Percentiles rank a stretch among this genome's conserved stretches.
These are phyloP conservation scores for Barbarea vulgaris DNA, from an alignment of 345 rosid species.

Conservation along the genomic window DNA sequence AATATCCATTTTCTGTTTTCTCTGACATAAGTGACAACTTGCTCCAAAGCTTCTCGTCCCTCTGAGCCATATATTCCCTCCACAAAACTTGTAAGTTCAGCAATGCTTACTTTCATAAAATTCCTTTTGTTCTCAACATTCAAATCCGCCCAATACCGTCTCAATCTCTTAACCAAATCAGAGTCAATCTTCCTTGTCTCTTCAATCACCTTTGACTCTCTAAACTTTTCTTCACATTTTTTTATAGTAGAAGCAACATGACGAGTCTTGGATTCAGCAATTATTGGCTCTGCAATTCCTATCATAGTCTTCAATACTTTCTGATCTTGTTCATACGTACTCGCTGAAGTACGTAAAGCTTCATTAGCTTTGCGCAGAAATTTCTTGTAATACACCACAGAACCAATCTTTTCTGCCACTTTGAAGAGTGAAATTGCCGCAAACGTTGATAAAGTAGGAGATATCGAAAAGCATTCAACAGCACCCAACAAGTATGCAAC, in stretches of 20 bases:
- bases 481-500: not conserved
- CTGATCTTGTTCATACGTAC: not conserved
- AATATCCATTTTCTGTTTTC: conserved; percentile 3
- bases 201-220: not conserved
- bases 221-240: not conserved
- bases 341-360: not conserved
- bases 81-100: not conserved
- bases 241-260: not conserved
- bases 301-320: not conserved
- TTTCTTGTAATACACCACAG: not conserved
- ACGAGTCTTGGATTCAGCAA: conserved; percentile 1
- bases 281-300: not conserved
- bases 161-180: not conserved
- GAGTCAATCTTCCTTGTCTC: conserved; percentile 8
- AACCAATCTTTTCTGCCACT: not conserved
- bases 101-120: conserved; percentile 1
- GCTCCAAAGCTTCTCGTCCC: conserved; percentile 6
- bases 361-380: not conserved
- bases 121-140: not conserved
- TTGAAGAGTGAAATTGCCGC: not conserved
- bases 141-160: conserved; percentile 4
- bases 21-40: not conserved
- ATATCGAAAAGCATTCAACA: not conserved
- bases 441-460: not conserved
- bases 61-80: not conserved